Evolutionary conservation across 805 yeast species (phyloP), one percentile per base, ranked within the genome.

Genomic region (Scheffersomyces lignosus): DNA sequence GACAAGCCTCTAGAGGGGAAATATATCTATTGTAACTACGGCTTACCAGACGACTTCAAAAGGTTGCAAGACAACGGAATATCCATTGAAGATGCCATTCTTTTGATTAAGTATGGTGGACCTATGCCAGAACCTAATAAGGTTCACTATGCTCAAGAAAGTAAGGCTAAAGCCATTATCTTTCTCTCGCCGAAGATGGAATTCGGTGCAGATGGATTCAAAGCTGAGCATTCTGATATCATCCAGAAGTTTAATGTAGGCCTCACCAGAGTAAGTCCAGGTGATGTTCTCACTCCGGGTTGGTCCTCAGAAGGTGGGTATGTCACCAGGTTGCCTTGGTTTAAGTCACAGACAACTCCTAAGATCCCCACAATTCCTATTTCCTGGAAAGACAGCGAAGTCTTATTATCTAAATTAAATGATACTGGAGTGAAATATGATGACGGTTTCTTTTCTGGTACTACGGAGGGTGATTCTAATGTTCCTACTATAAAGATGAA

Each of bases 221-320:
- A 49, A 14, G 43, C 41, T 17, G 28, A 22, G 5, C 43, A 47
- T 27, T 66, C 67, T 39, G 71, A 66, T 23, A 64, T 75, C 1
- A 75, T 83, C 20, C 77, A 76, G 49, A 69, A 76, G 33, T 71
- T 66, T 29, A 70, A 83, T 29, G 84, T 81, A 4, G 84, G 80
- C 0, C 58, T 77, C 24, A 71, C 82, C 0, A 78, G 81, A 38
- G 62, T 61, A 36, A 75, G 78, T 39, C 77, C 91, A 1, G 97
- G 97, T 6, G 93, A 89, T 56, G 76, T 88, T 3, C 55, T 86
- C 24, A 73, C 85, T 3, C 95, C 96, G 0, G 96, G 95, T 2
- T 80, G 83, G 81, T 69, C 82, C 0, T 64, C 76, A 15, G 64
- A 56, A 15, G 63, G 63, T 27, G 66, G 64, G 15, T 57, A 59